Evolutionary conservation across 2,329 filamentous ascomycete genomes (phyloP).

Genomic region (Colletotrichum costaricense): DNA sequence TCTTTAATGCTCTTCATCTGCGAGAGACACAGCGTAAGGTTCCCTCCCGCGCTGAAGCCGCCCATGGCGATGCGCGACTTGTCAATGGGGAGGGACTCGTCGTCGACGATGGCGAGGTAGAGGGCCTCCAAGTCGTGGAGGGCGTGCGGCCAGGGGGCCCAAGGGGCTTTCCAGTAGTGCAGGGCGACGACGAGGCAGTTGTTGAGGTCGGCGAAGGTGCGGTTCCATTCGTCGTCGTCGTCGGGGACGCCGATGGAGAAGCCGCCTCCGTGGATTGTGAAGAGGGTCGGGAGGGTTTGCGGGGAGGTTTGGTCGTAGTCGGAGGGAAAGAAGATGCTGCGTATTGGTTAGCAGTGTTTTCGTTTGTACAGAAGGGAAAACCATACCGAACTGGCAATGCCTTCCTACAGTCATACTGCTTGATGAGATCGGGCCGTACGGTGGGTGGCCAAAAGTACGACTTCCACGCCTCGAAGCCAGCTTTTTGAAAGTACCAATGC

Average conservation of each 20-base stretch:
- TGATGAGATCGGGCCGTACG: constrained; percentile 35
- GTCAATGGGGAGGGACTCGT: constrained; percentile 59
- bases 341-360: not conserved
- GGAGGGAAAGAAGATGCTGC: constrained; percentile 53
- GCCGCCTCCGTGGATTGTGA: constrained; percentile 65
- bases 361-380: not conserved
- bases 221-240: constrained; percentile 60
- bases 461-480: constrained; percentile 26
- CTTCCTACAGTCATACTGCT: constrained; percentile 34
- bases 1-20: constrained; percentile 51
- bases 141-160: constrained; percentile 54
- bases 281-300: constrained; percentile 52
- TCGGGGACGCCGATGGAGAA: constrained; percentile 56
- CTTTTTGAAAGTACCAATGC: constrained; percentile 27
- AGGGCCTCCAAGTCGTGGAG: constrained; percentile 59
- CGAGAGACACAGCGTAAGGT: constrained; percentile 54
- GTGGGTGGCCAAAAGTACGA: constrained; percentile 25
- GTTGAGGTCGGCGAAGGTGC: constrained; percentile 51
- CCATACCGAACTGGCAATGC: constrained; percentile 34
- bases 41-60: constrained; percentile 65
- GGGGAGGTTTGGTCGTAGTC: constrained; percentile 45
- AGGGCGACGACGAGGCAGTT: constrained; percentile 58
- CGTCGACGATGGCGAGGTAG: constrained; percentile 52
- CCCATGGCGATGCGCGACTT: constrained; percentile 51
- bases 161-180: constrained; percentile 61